These are phyloP conservation scores for Nicotiana sylvestris DNA, from an alignment of 257 asterid species.

Conservation along the genomic window DNA sequence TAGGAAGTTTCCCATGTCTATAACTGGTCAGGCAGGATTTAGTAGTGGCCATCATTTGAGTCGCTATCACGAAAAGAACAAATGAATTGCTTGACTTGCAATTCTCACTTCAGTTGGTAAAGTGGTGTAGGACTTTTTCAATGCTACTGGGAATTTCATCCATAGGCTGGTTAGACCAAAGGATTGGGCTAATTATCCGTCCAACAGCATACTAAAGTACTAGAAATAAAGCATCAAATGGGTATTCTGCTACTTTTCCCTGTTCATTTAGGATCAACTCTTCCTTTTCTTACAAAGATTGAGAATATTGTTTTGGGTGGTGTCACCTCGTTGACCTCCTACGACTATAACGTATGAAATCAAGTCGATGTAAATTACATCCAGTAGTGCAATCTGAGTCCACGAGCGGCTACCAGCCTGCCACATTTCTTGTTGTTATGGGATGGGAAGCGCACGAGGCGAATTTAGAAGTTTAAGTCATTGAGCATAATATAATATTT, in stretches of 20 bases:
- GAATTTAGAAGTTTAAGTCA: not conserved
- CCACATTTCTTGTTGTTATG: not conserved
- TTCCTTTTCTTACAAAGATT: not conserved
- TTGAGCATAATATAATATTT: not conserved
- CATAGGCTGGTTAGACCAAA: not conserved
- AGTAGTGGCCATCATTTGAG: not conserved
- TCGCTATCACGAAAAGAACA: slow-evolving; percentile 14
- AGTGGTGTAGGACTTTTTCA: not conserved
- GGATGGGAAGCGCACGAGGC: not conserved
- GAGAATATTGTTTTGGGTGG: not conserved
- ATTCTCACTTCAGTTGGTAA: not conserved
- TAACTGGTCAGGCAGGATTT: not conserved
- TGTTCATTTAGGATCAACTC: not conserved
- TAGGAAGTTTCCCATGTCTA: not conserved
- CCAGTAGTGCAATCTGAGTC: not conserved
- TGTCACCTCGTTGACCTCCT: slow-evolving; percentile 4
- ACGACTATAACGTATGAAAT: not conserved
- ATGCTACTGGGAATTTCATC: slow-evolving; percentile 4
- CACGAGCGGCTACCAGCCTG: not conserved
- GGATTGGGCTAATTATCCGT: not conserved
- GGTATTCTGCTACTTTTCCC: not conserved
- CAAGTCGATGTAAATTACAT: not conserved
- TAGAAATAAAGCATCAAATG: not conserved
- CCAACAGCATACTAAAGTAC: not conserved
- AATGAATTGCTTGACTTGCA: slow-evolving; percentile 6